Evolutionary conservation across 768 basidiomycete species (phyloP), one percentile per base, ranked within the genome.

Genomic region (Pilatotrama ljubarskyi): DNA sequence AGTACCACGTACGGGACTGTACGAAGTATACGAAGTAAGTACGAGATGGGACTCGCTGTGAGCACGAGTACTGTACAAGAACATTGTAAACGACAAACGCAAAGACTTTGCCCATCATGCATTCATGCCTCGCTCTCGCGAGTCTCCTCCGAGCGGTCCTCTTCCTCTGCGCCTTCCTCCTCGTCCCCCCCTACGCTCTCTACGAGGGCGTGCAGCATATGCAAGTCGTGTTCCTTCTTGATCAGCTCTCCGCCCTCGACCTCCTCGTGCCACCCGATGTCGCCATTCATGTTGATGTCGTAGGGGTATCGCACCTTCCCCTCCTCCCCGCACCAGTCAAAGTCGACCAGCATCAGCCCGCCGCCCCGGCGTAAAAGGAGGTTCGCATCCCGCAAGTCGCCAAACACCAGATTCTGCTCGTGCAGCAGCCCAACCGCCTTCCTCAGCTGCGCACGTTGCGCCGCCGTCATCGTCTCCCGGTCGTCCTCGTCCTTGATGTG

Each of bases 251-350:
- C 42, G 42, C 17, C 17, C 17, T 9, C 15, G 20, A 43, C 42
- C 3, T 22, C 20, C 9, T 43, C 42, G 43, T 44, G 43, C 43
- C 43, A n/a, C 2, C 15, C 37, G 36, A 26, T 26, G 6, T 18
- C 64, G 79, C 58, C 67, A 82, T 82, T 73, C 73, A 66, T 44
- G 43, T 44, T 25, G 43, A 65, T 65, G 50, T 64, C 63, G 17
- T 32, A 14, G 9, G 66, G 66, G 55, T 69, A 69, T 7, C 52
- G 43, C 32, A 51, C 66, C 53, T 47, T 32, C 15, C 62, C 64
- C 6, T 46, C 64, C 35, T 41, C 40, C 11, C 68, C 66, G 41
- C 68, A 65, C 68, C 68, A 67, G 38, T 69, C 68, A 55, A 69
- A 69, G 46, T 69, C 68, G n/a, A 69, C 40, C 0, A 69, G 57